Conservation (phyloP, 164 flowering plant species). For the Magnolia officinalis region DNA sequence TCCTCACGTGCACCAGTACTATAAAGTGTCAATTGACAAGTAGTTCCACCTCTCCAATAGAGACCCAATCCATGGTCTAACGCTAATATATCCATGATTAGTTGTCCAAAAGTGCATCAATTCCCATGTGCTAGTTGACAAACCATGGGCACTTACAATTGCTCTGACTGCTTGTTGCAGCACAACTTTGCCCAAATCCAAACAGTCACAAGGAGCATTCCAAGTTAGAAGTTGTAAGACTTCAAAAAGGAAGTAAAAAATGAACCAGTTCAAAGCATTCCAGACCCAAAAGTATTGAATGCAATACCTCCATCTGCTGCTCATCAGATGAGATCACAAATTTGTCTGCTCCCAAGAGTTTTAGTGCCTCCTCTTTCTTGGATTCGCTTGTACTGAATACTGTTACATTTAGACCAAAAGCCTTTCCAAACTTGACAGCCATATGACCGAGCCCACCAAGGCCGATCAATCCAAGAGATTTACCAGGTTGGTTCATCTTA, state of each 20-base stretch:
- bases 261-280: background rate
- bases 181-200: too few relatives aligned
- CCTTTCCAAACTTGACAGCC: conserved; percentile 84
- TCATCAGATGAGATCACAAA: conserved; percentile 67
- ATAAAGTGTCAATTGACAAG: too few relatives aligned
- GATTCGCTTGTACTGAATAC: conserved; percentile 71
- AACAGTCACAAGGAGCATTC: background rate
- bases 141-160: too few relatives aligned
- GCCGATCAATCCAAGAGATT: conserved; percentile 73
- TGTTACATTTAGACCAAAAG: conserved; percentile 66
- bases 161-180: too few relatives aligned
- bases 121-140: too few relatives aligned
- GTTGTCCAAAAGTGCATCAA: too few relatives aligned
- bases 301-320: conserved; percentile 60
- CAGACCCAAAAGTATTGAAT: background rate
- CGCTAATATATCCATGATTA: too few relatives aligned
- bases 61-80: too few relatives aligned
- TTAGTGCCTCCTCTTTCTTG: conserved; percentile 70
- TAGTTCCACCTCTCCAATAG: too few relatives aligned
- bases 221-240: background rate
- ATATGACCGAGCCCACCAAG: conserved; percentile 85
- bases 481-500: conserved; percentile 80
- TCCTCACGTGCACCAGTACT: too few relatives aligned
- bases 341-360: conserved; percentile 57
- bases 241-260: background rate